Base-by-base conservation (phyloP, 805 yeast species). In the Kockiozyma suomiensis region DNA sequence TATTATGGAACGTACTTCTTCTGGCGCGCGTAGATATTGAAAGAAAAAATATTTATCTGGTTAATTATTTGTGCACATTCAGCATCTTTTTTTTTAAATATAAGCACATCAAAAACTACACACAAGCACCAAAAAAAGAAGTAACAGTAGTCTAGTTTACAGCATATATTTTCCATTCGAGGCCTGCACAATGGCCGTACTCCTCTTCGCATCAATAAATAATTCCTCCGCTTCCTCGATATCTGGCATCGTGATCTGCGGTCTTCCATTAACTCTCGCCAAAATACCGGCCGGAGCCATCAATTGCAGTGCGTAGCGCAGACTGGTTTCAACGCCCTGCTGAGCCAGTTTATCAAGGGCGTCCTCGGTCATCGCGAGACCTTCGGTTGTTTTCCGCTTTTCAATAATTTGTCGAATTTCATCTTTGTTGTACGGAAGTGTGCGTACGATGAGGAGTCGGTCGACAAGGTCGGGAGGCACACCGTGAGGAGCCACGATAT, bases 401-500 rank as follows among this genome's bases (percentile, higher is more conserved):
- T 85, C 85, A 64, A 94, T 83, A 69, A 94, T 94, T 26, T 86
- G 81, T 54, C 83, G 81, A 62, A 93, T 88, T 74, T 94, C 99
- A 33, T 86, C 91, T 62, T 81, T 84, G 61, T 80, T 80, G 79
- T 94, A 94, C n/a, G 96, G 91, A 64, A 89, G 79, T 4, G 99
- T 94, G 75, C 96, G 85, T 49, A 94, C 91, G 70, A 94, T 94
- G 68, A 94, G 83, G 65, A 93, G 79, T 68, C 99, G 81, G 76
- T 94, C 99, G 62, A 92, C 80, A 72, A 94, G 81, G 78, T 94
- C 99, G 12, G 96, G 87, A 32, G 99, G 99, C 65, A 93, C 85
- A 40, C 99, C 99, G 73, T 94, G 99, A 47, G 99, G 97, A 19
- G 97, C 86, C 61, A 82, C 82, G 50, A 85, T 80, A 69, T 87